phyloP scores from a whole-genome alignment of 1,139 yeast genomes.

The Candida smagusa region DNA sequence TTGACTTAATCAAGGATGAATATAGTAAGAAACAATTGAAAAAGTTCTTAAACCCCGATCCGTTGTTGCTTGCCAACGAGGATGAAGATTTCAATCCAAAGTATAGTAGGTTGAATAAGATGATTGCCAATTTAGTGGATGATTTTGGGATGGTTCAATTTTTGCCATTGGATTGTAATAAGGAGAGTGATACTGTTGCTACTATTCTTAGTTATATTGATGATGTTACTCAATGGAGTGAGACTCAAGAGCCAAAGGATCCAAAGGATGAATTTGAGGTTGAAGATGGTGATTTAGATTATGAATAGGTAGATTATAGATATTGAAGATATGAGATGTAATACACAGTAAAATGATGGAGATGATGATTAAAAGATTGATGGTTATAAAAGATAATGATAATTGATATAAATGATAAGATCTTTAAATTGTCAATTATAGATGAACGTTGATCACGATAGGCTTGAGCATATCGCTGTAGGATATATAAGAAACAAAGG shows the following conservation, averaged over 20 bases:
- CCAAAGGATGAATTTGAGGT: constrained; percentile 73
- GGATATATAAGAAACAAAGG: no score
- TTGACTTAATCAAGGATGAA: constrained; percentile 79
- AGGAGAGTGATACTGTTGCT: constrained; percentile 71
- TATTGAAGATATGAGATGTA: no score
- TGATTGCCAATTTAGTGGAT: constrained; percentile 86
- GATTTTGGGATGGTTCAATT: constrained; percentile 99
- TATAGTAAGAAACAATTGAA: constrained; percentile 72
- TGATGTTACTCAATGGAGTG: constrained; percentile 98
- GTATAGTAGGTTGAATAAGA: constrained; percentile 67
- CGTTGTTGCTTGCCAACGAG: constrained; percentile 52
- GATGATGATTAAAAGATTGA: no score
- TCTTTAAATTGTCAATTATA: no score
- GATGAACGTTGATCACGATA: no score
- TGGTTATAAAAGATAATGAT: no score
- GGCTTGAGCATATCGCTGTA: no score
- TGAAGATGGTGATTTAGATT: constrained; percentile 39
- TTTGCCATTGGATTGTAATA: constrained; percentile 80
- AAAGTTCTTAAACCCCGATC: constrained; percentile 88
- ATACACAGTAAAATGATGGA: no score
- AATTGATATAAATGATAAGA: no score
- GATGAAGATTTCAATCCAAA: constrained; percentile 61
- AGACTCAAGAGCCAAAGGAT: constrained; percentile 93
- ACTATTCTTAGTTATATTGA: constrained; percentile 89
- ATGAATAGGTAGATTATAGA: constrained; percentile 4